Conservation (phyloP, 2,329 filamentous ascomycete species). For the Boeremia lycopersici region DNA sequence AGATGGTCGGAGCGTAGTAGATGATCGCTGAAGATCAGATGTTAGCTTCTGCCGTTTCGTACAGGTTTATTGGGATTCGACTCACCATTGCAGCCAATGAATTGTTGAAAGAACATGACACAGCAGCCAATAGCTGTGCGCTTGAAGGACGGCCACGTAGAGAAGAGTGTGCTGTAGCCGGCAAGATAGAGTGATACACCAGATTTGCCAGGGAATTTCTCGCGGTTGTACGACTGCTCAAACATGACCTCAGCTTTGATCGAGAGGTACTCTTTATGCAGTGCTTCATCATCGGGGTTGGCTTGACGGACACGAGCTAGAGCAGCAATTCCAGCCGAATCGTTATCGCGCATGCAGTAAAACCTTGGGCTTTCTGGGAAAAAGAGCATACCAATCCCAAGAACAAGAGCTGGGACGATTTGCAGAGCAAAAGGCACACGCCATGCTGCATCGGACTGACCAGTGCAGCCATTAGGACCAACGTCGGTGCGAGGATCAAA, state of each 20-base stretch:
- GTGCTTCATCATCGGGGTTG: slow-evolving; percentile 57
- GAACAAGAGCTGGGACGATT: slow-evolving; percentile 78
- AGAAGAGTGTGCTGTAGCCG: slow-evolving; percentile 58
- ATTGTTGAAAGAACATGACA: slow-evolving; percentile 54
- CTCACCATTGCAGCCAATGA: slow-evolving; percentile 78
- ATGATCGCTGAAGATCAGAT: slow-evolving; percentile 61
- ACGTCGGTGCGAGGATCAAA: slow-evolving; percentile 45
- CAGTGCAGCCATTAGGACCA: slow-evolving; percentile 28
- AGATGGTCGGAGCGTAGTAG: slow-evolving; percentile 74
- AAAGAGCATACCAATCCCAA: slow-evolving; percentile 63
- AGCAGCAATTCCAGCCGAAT: slow-evolving; percentile 54
- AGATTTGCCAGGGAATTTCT: slow-evolving; percentile 37
- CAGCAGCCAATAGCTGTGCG: slow-evolving; percentile 41
- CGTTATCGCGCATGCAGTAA: slow-evolving; percentile 40
- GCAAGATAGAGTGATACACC: slow-evolving; percentile 60
- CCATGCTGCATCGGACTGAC: slow-evolving; percentile 45
- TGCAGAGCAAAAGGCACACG: slow-evolving; percentile 81
- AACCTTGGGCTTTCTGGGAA: slow-evolving; percentile 35
- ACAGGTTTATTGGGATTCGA: background rate
- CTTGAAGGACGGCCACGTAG: slow-evolving; percentile 52
- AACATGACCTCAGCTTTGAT: slow-evolving; percentile 57
- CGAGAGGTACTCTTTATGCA: slow-evolving; percentile 68
- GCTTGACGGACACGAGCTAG: slow-evolving; percentile 54
- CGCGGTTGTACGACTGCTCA: slow-evolving; percentile 55
- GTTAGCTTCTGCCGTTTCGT: background rate